phyloP scores from a whole-genome alignment of 2,329 filamentous ascomycete genomes.

The Ceratocystis alfenasii region DNA sequence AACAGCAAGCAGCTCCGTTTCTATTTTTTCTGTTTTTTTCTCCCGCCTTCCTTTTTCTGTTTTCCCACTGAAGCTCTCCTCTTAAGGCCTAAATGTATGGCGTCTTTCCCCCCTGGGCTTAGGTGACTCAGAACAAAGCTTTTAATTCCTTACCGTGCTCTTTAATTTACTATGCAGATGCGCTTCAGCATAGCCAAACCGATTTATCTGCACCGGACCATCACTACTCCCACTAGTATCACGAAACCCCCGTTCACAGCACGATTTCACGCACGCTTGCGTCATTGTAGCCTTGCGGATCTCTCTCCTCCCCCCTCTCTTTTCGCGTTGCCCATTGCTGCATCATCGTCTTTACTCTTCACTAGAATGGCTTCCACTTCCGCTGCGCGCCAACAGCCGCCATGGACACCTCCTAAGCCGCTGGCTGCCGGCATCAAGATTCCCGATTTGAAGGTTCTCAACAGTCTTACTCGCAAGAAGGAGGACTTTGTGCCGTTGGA shows the following conservation, averaged over 20 bases:
- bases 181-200: slow-evolving; percentile 10
- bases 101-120: slow-evolving; percentile 4
- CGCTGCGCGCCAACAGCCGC: slow-evolving; percentile 21
- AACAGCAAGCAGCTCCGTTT: not conserved
- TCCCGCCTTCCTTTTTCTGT: not conserved
- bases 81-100: slow-evolving; percentile 3
- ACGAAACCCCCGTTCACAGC: not conserved
- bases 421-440: slow-evolving; percentile 17
- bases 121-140: slow-evolving; percentile 17
- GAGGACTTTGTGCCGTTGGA: slow-evolving; percentile 23
- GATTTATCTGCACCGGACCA: slow-evolving; percentile 9
- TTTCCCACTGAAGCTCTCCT: not conserved
- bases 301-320: not conserved
- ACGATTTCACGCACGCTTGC: not conserved
- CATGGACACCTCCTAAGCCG: slow-evolving; percentile 18
- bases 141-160: not conserved
- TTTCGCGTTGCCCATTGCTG: not conserved
- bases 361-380: slow-evolving; percentile 19
- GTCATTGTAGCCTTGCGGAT: not conserved
- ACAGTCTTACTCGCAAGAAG: slow-evolving; percentile 22
- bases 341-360: not conserved
- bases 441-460: slow-evolving; percentile 21
- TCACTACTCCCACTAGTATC: not conserved
- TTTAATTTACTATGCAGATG: slow-evolving; percentile 6
- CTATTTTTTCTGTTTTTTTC: not conserved